A percentile compares a stretch with the other conserved stretches of the same genome.
These are phyloP conservation scores for Limonomyces culmigenus DNA, from an alignment of 1,284 basidiomycete genomes.

Conservation along the genomic window DNA sequence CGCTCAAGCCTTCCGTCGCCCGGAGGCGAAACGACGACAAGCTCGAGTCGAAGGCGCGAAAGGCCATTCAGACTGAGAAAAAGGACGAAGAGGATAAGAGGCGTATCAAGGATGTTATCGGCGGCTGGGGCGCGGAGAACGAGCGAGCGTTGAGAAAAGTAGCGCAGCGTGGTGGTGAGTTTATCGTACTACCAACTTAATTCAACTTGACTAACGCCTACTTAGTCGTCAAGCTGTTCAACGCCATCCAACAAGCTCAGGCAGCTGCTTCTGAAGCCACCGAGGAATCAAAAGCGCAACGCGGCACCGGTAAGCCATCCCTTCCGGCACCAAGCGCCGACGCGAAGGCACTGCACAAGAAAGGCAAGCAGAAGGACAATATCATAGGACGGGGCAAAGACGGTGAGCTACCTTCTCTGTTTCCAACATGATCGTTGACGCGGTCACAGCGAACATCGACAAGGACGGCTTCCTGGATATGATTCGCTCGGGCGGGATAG, in stretches of 20 bases:
- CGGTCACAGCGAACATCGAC: conserved; percentile 37
- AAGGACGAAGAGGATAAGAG: conserved; percentile 65
- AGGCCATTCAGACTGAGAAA: conserved; percentile 47
- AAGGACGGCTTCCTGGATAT: conserved; percentile 64
- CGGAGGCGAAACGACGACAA: conserved; percentile 56
- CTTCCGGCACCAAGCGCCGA: conserved; percentile 43
- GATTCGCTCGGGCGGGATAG: conserved; percentile 59
- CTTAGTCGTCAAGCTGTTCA: conserved; percentile 67
- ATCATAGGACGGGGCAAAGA: conserved; percentile 35
- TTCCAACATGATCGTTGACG: no score
- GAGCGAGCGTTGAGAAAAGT: conserved; percentile 64
- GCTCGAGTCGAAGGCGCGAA: conserved; percentile 51
- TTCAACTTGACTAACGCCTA: neutral
- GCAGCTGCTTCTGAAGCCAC: conserved; percentile 28
- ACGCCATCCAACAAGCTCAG: conserved; percentile 67
- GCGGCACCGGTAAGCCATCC: conserved; percentile 58
- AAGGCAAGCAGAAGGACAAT: conserved; percentile 34
- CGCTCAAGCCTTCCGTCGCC: conserved; percentile 56
- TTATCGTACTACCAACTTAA: neutral
- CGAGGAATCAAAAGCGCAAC: conserved; percentile 36
- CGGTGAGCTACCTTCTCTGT: conserved; percentile 20
- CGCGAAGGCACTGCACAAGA: conserved; percentile 23
- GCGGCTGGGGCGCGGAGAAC: conserved; percentile 67
- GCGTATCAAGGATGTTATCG: conserved; percentile 58
- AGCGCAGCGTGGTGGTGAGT: conserved; percentile 65